phyloP scores from a whole-genome alignment of 2,329 filamentous ascomycete species.

The Pyricularia sp. region DNA sequence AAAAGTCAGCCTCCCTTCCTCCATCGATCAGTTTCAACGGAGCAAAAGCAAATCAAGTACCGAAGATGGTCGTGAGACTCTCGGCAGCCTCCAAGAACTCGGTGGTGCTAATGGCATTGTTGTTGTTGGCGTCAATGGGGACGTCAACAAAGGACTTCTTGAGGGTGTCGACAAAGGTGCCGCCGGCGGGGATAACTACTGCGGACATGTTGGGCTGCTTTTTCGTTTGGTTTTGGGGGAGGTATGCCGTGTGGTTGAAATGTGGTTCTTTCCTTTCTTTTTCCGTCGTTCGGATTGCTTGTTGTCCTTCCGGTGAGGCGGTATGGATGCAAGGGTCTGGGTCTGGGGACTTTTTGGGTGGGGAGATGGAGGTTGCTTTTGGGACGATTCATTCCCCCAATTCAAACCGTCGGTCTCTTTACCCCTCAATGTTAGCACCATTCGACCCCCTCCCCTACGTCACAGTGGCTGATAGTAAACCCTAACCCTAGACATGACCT shows the following conservation, averaged over 20 bases:
- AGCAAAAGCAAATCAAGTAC: slow-evolving; percentile 30
- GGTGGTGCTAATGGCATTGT: slow-evolving; percentile 69
- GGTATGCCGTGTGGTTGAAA: neutral
- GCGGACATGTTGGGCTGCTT: slow-evolving; percentile 34
- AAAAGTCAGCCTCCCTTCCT: neutral
- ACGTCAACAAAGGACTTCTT: slow-evolving; percentile 80
- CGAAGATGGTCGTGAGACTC: slow-evolving; percentile 78
- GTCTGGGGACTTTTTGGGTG: neutral
- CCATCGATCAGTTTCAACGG: neutral
- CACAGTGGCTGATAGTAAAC: neutral
- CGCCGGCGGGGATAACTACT: slow-evolving; percentile 46
- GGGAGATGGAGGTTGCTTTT: neutral
- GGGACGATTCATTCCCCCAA: neutral
- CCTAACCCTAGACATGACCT: neutral
- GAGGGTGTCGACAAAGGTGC: slow-evolving; percentile 79
- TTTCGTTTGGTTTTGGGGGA: slow-evolving; percentile 3
- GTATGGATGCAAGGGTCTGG: neutral
- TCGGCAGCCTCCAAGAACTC: slow-evolving; percentile 90
- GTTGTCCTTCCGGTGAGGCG: neutral
- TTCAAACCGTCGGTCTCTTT: neutral
- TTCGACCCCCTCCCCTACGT: neutral
- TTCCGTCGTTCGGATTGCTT: neutral
- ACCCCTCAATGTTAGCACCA: neutral
- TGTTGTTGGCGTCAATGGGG: slow-evolving; percentile 61
- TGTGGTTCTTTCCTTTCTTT: neutral